phyloP scores from a whole-genome alignment of 352 stramenopile genomes.

The Globisporangium cylindrosporum region DNA sequence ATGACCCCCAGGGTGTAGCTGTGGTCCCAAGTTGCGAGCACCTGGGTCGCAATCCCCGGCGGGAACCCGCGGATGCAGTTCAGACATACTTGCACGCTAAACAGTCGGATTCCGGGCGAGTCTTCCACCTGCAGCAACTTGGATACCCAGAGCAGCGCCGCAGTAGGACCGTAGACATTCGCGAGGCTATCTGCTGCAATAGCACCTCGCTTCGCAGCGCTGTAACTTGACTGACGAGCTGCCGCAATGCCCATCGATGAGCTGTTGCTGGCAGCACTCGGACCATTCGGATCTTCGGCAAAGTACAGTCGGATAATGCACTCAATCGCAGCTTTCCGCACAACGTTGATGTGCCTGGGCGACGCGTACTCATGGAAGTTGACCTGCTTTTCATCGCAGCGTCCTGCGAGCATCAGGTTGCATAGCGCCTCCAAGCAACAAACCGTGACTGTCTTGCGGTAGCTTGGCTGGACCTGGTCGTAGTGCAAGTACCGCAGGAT shows the following conservation, averaged over 20 bases:
- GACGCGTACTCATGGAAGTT: constrained; percentile 75
- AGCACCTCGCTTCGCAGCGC: constrained; percentile 11
- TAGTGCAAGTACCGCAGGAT: constrained; percentile 83
- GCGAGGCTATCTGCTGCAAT: constrained; percentile 29
- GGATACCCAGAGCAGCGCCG: constrained; percentile 67
- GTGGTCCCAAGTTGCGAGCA: constrained; percentile 80
- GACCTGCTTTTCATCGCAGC: constrained; percentile 64
- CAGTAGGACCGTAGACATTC: constrained; percentile 63
- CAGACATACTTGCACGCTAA: constrained; percentile 73
- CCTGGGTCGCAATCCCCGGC: constrained; percentile 60
- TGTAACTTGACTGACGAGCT: constrained; percentile 7
- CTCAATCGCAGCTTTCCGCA: constrained; percentile 83
- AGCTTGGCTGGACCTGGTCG: constrained; percentile 81
- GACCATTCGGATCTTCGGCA: constrained; percentile 56
- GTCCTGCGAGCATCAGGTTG: constrained; percentile 67
- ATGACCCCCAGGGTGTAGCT: constrained; percentile 75
- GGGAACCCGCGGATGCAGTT: constrained; percentile 83
- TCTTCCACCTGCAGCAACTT: constrained; percentile 60
- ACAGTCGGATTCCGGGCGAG: constrained; percentile 70
- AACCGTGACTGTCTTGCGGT: constrained; percentile 77
- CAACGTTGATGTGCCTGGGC: constrained; percentile 65
- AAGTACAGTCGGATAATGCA: constrained; percentile 84
- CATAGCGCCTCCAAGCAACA: constrained; percentile 81
- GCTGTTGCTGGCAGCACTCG: constrained; percentile 11
- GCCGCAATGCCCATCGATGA: constrained; percentile 10